These are phyloP conservation scores for Trametes maxima DNA, from an alignment of 768 basidiomycete genomes.

Conservation along the genomic window DNA sequence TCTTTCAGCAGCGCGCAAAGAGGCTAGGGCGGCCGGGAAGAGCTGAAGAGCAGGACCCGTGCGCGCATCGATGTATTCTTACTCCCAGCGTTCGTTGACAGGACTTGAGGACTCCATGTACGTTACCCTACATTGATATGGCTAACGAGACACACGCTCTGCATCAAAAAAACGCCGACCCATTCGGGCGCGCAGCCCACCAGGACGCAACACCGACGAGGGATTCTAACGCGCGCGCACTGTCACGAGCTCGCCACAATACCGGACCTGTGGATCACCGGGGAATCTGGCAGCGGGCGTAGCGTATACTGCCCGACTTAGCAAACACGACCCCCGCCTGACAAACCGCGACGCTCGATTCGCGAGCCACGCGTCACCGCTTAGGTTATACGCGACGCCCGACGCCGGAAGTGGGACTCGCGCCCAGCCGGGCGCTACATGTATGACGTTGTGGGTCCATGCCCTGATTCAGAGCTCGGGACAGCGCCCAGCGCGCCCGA, in stretches of 20 bases:
- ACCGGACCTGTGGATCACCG: no score
- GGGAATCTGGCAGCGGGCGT: no score
- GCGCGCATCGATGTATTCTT: not conserved
- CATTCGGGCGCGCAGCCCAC: no score
- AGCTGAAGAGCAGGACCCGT: constrained; percentile 24
- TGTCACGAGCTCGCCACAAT: no score
- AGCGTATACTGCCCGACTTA: no score
- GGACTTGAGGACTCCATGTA: not conserved
- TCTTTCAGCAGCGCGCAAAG: constrained; percentile 55
- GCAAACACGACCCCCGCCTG: no score
- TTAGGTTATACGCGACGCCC: not conserved
- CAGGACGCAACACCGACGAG: no score
- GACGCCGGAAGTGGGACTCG: not conserved
- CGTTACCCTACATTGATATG: not conserved
- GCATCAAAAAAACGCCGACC: not conserved
- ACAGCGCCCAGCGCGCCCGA: not conserved
- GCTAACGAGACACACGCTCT: not conserved
- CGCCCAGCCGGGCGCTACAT: not conserved
- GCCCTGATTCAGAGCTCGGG: no score
- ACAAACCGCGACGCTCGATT: no score
- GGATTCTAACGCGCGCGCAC: no score
- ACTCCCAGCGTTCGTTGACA: not conserved
- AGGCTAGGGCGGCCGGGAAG: constrained; percentile 33
- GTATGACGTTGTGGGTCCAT: constrained; percentile 5
- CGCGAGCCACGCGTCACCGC: no score